Evolutionary conservation across 2,329 filamentous ascomycete species (phyloP), one percentile per base, ranked within the genome.

Genomic region (Alternaria postmessia): DNA sequence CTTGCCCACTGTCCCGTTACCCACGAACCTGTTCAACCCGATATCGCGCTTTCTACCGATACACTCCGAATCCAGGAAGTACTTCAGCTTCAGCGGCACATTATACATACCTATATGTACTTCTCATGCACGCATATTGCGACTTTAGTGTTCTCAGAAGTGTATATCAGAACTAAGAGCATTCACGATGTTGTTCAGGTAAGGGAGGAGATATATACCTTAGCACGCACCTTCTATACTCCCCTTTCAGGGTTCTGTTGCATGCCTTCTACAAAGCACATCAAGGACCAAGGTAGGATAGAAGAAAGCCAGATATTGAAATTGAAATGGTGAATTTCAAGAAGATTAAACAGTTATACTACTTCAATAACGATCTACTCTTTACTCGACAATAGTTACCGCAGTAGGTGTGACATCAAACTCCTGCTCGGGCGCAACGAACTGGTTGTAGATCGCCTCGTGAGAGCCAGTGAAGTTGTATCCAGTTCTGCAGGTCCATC

Each of bases 361-460:
- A 20, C 9, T 22, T 12, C 5, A 3, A 41, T 22, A 22, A 22
- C 9, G 11, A 22, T 20, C 9, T 3, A 18, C 11, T 22, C 18
- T 41, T 11, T 41, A 41, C 20, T 7, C 9, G 20, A 41, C 18
- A 20, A 41, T 9, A 5, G 38, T 41, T 5, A 41, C 38, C 2
- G 38, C 18, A 41, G 63, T 36, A 14, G 46, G 46, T 7, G 46
- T 48, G 6, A 48, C 20, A 8, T 30, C 32, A 22, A 48, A 26
- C 76, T 66, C 69, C 76, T 66, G 67, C 12, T 3, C 4, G 1
- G 46, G 46, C 7, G 46, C 28, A n/a, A 36, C 28, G 1, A 36
- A 22, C 28, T 36, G 28, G 28, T 48, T 48, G 46, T 36, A 48
- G 12, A 7, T 48, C n/a, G 18, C 46, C 14, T 36, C 11, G 30